Base-by-base conservation (phyloP, 108 stramenopile genomes). In the Stephanodiscus minutulus region DNA sequence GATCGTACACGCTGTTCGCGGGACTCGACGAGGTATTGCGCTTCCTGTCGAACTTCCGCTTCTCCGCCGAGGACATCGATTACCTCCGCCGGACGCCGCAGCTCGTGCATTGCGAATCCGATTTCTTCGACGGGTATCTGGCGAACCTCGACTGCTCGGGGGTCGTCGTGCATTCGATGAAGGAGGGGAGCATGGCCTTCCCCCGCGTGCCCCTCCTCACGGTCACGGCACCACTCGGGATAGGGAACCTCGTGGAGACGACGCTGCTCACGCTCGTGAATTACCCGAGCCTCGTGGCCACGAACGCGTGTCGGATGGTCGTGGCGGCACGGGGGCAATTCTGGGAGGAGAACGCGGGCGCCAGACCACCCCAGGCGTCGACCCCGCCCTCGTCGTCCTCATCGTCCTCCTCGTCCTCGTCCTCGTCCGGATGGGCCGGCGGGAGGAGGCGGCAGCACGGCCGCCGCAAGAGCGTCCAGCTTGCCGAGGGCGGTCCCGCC, bases 261-360 rank as follows among this genome's bases (percentile, higher is more conserved):
- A 95, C 98, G 1, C 56, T 99, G 18, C 81, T 99, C 18, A 98
- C 97, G 47, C 76, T 98, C 21, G 82, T 98, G 69, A 99, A 99
- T 76, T 99, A 84, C 73, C 92, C 96, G 6, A 85, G 83, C 21
- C 82, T 98, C 53, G 66, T 98, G 12, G 93, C 98, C 21, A 99
- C 99, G 15, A 98, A 99, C 56, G 98, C 99, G 1, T 91, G 95
- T 7, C 91, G 99, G 25, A 92, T 98, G 92, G 88, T 97, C n/a
- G 66, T 92, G 15, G 93, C 96, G 3, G 98, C 96, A 3, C 78
- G 91, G 22, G 68, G 83, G 36, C 88, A 91, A 46, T 80, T 61
- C 62, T 90, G 72, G 77, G 82, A 82, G 52, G 62, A 69, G 64
- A 73, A 60, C 5, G 70, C 59, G 24, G 78, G 73, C 13, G 44